Base-by-base conservation (phyloP, 768 basidiomycete species). In the Lentinula detonsa region DNA sequence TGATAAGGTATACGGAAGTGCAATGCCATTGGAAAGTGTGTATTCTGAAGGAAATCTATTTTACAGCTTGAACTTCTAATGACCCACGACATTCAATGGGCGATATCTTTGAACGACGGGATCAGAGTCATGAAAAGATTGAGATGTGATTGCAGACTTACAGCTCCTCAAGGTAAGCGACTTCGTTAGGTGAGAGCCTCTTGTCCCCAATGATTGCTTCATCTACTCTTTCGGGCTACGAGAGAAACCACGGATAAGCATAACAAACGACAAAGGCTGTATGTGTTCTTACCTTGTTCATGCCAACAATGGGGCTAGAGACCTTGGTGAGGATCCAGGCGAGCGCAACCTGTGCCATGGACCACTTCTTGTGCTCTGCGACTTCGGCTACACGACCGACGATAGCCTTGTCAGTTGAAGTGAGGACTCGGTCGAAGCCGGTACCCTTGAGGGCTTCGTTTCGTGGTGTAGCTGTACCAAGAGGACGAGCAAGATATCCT, bases 81-180 rank as follows among this genome's bases (percentile, higher is more conserved):
- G 46, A 23, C 46, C 46, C 46, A 48, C 46, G 21, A 48, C 46
- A 11, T 48, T 48, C 8, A 48, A 23, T 23, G 46, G 46, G 5
- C 46, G 46, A 23, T 48, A 48, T 3, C 46, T 48, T 48, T 23
- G 11, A 11, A 48, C 21, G 9, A 48, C 8, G 9, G 9, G 9
- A 23, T 48, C 78, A 2, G 78, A 84, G 1, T 85, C 74, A 65
- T 85, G 81, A 7, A 86, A 75, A n/a, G 87, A 75, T 2, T 54
- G 60, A 0, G 65, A 66, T 2, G 62, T 48, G 11, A 76, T 76
- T 78, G 70, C 0, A 77, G 52, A 2, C 79, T 77, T 23, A 52
- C 46, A 37, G 10, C 33, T 60, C 59, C 50, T 61, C 46, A 21
- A 48, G 21, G 46, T 48, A 48, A 23, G 46, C 46, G 11, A 48